These are phyloP conservation scores for Colletotrichum tofieldiae DNA, from an alignment of 2,329 filamentous ascomycete genomes.

Conservation along the genomic window DNA sequence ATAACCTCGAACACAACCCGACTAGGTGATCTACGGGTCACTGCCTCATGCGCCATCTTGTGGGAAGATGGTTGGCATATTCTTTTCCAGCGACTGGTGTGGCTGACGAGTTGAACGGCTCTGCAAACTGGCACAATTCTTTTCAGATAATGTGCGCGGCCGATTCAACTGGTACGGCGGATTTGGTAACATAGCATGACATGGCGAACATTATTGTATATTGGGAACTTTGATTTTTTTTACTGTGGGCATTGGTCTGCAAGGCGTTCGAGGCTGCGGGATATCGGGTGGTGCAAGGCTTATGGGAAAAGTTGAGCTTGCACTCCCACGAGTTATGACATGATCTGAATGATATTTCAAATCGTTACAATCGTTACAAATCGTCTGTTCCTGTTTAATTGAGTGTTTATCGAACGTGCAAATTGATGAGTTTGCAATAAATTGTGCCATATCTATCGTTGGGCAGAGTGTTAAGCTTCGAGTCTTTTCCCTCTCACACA, in stretches of 20 bases:
- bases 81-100: neutral
- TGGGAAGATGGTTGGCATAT: neutral
- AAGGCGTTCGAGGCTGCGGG: conserved; percentile 3
- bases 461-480: too few species aligned
- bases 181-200: neutral
- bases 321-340: conserved; percentile 3
- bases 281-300: neutral
- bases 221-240: too few species aligned
- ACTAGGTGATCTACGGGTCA: neutral
- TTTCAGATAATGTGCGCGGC: neutral
- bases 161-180: neutral
- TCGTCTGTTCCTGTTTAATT: too few species aligned
- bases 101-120: neutral
- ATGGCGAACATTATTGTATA: neutral
- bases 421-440: too few species aligned
- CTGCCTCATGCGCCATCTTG: neutral
- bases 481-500: neutral
- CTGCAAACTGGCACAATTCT: too few species aligned
- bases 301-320: neutral
- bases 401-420: too few species aligned
- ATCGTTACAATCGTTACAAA: neutral
- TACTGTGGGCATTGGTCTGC: neutral
- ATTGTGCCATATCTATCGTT: too few species aligned
- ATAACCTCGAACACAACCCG: neutral
- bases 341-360: neutral